A percentile compares a stretch with the other conserved stretches of the same genome.
phyloP scores from a whole-genome alignment of 352 stramenopile species.

The Thalassiosira livingstoniorum region DNA sequence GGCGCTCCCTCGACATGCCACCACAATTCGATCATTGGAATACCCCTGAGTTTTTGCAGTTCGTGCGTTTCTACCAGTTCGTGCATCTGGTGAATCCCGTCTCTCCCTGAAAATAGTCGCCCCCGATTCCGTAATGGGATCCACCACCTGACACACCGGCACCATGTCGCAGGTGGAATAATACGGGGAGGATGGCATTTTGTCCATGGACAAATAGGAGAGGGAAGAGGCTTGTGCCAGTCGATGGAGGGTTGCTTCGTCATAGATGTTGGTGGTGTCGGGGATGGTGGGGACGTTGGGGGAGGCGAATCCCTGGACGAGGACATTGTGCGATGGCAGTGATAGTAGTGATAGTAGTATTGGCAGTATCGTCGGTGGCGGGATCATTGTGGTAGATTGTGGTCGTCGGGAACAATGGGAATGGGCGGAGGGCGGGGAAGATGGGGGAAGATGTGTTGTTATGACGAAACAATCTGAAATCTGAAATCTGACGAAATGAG shows the following conservation, averaged over 20 bases:
- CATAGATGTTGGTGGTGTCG: background rate
- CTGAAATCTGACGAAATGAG: too few species aligned
- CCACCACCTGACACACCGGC: slow-evolving; percentile 65
- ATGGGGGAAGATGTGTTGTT: too few species aligned
- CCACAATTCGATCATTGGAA: slow-evolving; percentile 36
- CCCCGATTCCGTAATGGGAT: slow-evolving; percentile 57
- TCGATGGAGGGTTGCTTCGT: slow-evolving; percentile 26
- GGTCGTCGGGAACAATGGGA: too few species aligned
- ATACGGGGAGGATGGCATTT: slow-evolving; percentile 62
- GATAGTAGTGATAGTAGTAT: too few species aligned
- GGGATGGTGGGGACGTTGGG: too few species aligned
- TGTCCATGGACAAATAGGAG: slow-evolving; percentile 64
- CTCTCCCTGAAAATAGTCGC: slow-evolving; percentile 61
- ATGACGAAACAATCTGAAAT: too few species aligned
- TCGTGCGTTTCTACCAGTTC: background rate
- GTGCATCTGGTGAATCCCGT: background rate
- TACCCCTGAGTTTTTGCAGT: background rate
- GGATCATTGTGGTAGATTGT: too few species aligned
- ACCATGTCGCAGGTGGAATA: slow-evolving; percentile 42
- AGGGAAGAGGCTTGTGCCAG: slow-evolving; percentile 60
- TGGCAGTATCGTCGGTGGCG: too few species aligned
- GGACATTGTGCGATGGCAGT: too few species aligned
- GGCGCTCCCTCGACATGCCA: slow-evolving; percentile 63
- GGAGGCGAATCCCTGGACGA: too few species aligned
- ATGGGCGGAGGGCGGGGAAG: too few species aligned